These are phyloP conservation scores for Lactarius psammicola DNA, from an alignment of 768 basidiomycete species.

Conservation along the genomic window DNA sequence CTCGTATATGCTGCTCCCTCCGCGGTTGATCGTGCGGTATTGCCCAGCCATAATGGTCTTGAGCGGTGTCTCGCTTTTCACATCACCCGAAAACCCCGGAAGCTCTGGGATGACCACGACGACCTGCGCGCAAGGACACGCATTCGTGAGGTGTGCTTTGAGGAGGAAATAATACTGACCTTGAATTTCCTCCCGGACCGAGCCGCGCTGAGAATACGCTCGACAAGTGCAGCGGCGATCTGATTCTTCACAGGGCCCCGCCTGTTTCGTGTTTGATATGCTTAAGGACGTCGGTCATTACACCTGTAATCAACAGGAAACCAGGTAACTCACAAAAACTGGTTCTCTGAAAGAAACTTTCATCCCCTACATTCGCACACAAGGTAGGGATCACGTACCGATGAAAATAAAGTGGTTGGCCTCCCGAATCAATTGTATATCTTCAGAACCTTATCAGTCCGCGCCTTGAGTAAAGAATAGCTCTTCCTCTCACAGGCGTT, in stretches of 20 bases:
- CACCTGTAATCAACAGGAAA: not conserved
- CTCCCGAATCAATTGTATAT: slow-evolving; percentile 77
- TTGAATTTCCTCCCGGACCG: slow-evolving; percentile 70
- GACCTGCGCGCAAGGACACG: slow-evolving; percentile 48
- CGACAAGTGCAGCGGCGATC: slow-evolving; percentile 79
- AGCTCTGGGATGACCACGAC: slow-evolving; percentile 87
- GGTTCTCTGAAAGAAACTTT: slow-evolving; percentile 52
- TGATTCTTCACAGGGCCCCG: slow-evolving; percentile 74
- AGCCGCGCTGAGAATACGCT: slow-evolving; percentile 84
- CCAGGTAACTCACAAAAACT: slow-evolving; percentile 69
- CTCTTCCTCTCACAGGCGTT: slow-evolving; percentile 69
- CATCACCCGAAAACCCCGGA: slow-evolving; percentile 85
- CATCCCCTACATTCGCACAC: not conserved
- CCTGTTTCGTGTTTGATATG: slow-evolving; percentile 67
- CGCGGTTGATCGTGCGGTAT: slow-evolving; percentile 87
- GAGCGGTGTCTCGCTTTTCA: slow-evolving; percentile 61
- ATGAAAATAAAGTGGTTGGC: slow-evolving; percentile 91
- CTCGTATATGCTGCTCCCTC: slow-evolving; percentile 84
- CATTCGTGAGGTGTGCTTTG: not conserved
- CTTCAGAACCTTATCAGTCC: slow-evolving; percentile 37
- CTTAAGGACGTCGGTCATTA: slow-evolving; percentile 39
- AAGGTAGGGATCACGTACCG: slow-evolving; percentile 46
- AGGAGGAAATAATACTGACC: slow-evolving; percentile 38
- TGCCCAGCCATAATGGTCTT: slow-evolving; percentile 88
- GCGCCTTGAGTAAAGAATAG: slow-evolving; percentile 3